These are phyloP conservation scores for Ambrosiella xylebori DNA, from an alignment of 2,329 filamentous ascomycete genomes.

Conservation along the genomic window DNA sequence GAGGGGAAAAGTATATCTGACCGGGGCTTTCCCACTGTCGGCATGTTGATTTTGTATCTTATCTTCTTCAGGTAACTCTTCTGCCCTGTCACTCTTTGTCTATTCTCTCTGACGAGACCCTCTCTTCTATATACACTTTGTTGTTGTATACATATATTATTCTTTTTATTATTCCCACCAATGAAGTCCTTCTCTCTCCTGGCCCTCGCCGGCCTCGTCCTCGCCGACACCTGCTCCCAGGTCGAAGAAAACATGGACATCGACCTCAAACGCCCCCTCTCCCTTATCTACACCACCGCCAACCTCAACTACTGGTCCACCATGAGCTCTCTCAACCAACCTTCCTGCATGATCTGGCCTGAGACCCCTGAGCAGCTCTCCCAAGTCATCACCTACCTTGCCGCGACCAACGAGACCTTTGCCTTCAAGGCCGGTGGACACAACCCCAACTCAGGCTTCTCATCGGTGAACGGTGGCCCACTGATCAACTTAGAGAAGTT, in stretches of 20 bases:
- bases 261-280: not conserved
- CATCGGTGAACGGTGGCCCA: slow-evolving; percentile 16
- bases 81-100: too few relatives aligned
- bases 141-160: not conserved
- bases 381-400: slow-evolving; percentile 13
- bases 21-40: too few relatives aligned
- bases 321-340: slow-evolving; percentile 17
- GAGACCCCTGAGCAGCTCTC: slow-evolving; percentile 15
- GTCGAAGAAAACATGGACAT: not conserved
- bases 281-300: not conserved
- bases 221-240: not conserved
- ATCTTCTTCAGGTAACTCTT: too few relatives aligned
- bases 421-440: slow-evolving; percentile 23
- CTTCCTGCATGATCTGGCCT: slow-evolving; percentile 18
- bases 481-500: slow-evolving; percentile 18
- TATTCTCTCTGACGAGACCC: not conserved
- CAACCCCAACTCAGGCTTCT: slow-evolving; percentile 17
- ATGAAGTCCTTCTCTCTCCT: slow-evolving; percentile 2
- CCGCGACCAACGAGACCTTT: slow-evolving; percentile 20
- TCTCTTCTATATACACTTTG: not conserved
- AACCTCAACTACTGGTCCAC: slow-evolving; percentile 20
- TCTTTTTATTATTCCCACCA: not conserved
- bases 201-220: not conserved
- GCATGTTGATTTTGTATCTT: too few relatives aligned
- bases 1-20: too few relatives aligned